These are phyloP conservation scores for Oxyria digyna DNA, from an alignment of 148 eudicot genomes.

Conservation along the genomic window DNA sequence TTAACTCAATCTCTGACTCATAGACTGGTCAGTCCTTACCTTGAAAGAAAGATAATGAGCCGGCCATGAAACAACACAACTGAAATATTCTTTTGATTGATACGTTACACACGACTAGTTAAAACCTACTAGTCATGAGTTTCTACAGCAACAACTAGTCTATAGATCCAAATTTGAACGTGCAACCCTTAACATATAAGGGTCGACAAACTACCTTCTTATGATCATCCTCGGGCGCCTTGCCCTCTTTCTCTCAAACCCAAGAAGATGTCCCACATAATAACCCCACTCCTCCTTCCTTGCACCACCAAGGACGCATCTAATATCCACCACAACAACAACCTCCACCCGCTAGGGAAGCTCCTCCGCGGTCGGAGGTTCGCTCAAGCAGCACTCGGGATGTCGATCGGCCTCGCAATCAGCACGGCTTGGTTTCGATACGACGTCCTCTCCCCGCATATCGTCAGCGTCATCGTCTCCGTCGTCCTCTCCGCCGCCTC, in stretches of 20 bases:
- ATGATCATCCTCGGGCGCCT: background rate
- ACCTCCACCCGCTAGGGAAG: slow-evolving; percentile 3
- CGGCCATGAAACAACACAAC: too few relatives aligned
- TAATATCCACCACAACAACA: background rate
- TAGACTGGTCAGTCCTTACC: too few relatives aligned
- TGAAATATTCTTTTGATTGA: too few relatives aligned
- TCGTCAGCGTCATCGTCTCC: background rate
- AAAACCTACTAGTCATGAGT: background rate
- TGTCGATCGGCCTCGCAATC: background rate
- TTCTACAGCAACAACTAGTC: background rate
- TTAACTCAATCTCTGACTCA: too few relatives aligned
- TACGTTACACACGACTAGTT: background rate
- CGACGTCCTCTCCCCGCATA: slow-evolving; percentile 1
- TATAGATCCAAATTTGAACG: background rate
- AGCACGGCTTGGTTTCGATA: slow-evolving; percentile 5
- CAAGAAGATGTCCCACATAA: background rate
- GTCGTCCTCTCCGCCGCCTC: background rate
- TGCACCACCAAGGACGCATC: background rate
- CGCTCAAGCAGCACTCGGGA: slow-evolving; percentile 1
- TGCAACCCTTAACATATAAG: too few relatives aligned
- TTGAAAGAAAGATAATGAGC: too few relatives aligned
- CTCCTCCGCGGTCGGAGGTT: background rate
- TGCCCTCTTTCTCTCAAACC: background rate
- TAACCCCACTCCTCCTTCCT: background rate
- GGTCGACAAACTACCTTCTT: background rate